These are phyloP conservation scores for Meyerozyma guilliermondii DNA, from an alignment of 1,139 yeast genomes.

Conservation along the genomic window DNA sequence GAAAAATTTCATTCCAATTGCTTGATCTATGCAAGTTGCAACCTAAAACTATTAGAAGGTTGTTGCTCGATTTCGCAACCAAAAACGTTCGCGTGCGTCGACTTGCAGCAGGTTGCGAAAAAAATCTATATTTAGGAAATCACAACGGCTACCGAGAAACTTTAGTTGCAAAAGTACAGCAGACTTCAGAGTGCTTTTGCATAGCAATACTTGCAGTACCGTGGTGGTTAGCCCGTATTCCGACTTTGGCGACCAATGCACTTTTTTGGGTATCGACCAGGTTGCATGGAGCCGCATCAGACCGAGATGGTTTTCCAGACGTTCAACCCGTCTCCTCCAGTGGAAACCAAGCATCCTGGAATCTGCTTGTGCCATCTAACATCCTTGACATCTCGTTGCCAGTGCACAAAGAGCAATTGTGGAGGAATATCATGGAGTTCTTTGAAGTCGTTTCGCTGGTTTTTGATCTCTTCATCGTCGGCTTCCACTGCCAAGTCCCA, in stretches of 20 bases:
- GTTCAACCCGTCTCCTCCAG: constrained; percentile 93
- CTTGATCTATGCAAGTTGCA: not conserved
- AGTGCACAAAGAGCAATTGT: constrained; percentile 91
- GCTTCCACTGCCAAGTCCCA: constrained; percentile 99
- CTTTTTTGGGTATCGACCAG: not conserved
- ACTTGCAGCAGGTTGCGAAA: not conserved
- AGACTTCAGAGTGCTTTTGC: not conserved
- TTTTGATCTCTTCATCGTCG: constrained; percentile 87
- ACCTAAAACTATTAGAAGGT: not conserved
- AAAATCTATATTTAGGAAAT: not conserved
- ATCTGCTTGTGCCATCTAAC: constrained; percentile 97
- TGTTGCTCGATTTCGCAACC: not conserved
- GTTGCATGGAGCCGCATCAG: constrained; percentile 20
- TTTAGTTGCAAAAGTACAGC: not conserved
- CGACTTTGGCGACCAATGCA: not conserved
- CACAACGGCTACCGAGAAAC: too few species aligned
- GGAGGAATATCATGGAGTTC: constrained; percentile 92
- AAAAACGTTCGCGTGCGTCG: not conserved
- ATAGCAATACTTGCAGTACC: not conserved
- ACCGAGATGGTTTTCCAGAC: constrained; percentile 97
- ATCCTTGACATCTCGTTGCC: constrained; percentile 97
- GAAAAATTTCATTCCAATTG: not conserved
- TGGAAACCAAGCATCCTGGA: constrained; percentile 91
- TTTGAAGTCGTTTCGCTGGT: constrained; percentile 65
- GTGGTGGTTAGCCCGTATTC: not conserved